A percentile compares a stretch with the other conserved stretches of the same genome.
These are phyloP conservation scores for Plasmodium adleri DNA, from an alignment of 169 alveolate species.

Conservation along the genomic window DNA sequence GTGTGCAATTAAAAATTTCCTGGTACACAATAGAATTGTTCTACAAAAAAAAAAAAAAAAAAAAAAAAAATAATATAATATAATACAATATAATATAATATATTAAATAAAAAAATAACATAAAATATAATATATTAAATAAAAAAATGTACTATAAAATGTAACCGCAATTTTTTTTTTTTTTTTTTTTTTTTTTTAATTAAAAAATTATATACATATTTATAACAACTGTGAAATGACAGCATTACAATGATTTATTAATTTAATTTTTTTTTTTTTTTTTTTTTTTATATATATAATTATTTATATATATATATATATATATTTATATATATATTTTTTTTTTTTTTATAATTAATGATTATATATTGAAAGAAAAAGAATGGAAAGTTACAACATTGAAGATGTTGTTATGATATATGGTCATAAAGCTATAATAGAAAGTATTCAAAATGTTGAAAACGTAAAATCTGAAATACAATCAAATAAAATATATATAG, in stretches of 20 bases:
- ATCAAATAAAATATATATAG: constrained; percentile 25
- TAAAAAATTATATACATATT: too few relatives aligned
- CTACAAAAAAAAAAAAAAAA: too few relatives aligned
- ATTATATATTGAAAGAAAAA: neutral
- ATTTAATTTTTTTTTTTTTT: neutral
- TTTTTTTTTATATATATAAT: neutral
- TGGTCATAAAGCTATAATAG: constrained; percentile 52
- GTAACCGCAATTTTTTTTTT: too few relatives aligned
- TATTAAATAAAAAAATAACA: too few relatives aligned
- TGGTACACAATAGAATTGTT: too few relatives aligned
- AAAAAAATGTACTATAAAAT: too few relatives aligned
- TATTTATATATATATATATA: neutral
- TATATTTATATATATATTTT: neutral
- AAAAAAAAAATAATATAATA: too few relatives aligned
- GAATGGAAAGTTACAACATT: constrained; percentile 25
- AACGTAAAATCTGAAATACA: constrained; percentile 3
- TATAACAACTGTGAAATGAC: too few relatives aligned
- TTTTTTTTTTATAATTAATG: neutral
- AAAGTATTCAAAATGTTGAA: neutral
- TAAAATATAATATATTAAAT: too few relatives aligned
- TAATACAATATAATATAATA: too few relatives aligned
- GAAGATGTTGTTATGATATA: constrained; percentile 65
- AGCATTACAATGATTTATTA: neutral
- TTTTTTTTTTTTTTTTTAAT: too few relatives aligned
- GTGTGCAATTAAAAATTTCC: too few relatives aligned